Conservation (phyloP, 805 yeast genomes). For the Saccharomyces jurei region DNA sequence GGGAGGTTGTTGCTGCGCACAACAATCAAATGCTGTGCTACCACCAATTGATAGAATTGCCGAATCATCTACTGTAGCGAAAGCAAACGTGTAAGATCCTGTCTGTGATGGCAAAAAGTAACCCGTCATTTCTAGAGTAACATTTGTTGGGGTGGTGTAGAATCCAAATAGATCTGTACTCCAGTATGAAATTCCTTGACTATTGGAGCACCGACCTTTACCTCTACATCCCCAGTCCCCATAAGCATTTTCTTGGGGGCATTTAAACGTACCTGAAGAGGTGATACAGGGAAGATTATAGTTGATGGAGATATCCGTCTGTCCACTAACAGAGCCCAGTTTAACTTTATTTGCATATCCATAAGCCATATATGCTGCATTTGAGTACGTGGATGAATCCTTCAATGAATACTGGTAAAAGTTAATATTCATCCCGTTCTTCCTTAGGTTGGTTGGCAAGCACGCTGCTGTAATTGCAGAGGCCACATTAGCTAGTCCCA, state of each 20-base stretch:
- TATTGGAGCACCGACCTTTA: neutral
- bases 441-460: neutral
- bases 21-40: slow-evolving; percentile 30
- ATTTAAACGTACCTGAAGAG: too few species aligned
- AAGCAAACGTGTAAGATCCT: slow-evolving; percentile 26
- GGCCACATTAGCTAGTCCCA: neutral
- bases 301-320: neutral
- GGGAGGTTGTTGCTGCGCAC: slow-evolving; percentile 13
- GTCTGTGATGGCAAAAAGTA: slow-evolving; percentile 22
- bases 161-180: neutral
- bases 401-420: too few species aligned
- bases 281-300: neutral
- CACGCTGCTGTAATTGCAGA: neutral
- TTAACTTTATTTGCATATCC: neutral
- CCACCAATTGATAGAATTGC: slow-evolving; percentile 27
- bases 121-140: slow-evolving; percentile 22
- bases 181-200: neutral
- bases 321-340: neutral
- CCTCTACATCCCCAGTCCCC: neutral
- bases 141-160: neutral
- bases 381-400: neutral
- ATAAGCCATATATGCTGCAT: neutral
- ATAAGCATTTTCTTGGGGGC: too few species aligned
- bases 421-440: neutral
- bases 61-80: slow-evolving; percentile 27